Evolutionary conservation across 2,329 filamentous ascomycete species (phyloP).

Genomic region (Trichoderma sp.): DNA sequence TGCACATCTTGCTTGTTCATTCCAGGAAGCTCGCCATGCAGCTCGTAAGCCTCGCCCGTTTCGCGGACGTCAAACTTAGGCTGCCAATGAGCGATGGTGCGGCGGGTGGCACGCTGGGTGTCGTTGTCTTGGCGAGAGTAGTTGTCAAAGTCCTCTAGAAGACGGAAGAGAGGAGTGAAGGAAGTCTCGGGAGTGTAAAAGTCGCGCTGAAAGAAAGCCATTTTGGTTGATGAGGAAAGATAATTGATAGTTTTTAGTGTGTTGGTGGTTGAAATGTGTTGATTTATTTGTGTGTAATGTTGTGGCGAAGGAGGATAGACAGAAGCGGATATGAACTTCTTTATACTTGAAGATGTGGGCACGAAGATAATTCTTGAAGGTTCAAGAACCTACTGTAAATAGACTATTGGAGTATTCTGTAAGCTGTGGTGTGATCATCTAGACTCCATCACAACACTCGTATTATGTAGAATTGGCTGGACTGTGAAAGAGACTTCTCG

Average conservation of each 20-base stretch:
- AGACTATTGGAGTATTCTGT: neutral
- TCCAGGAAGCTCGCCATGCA: conserved; percentile 73
- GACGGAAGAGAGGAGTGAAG: conserved; percentile 54
- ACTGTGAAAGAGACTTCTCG: neutral
- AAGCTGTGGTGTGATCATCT: neutral
- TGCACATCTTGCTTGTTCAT: conserved; percentile 66
- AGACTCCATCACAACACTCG: neutral
- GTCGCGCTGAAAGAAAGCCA: conserved; percentile 51
- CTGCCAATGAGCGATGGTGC: conserved; percentile 48
- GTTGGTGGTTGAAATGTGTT: neutral
- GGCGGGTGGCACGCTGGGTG: conserved; percentile 21
- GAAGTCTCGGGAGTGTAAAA: conserved; percentile 45
- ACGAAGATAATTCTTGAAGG: neutral
- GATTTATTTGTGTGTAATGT: conserved; percentile 2
- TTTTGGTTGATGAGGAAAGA: conserved; percentile 35
- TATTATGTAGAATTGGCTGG: neutral
- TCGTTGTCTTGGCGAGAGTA: conserved; percentile 38
- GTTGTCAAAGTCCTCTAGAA: conserved; percentile 56
- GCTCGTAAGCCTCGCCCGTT: conserved; percentile 61
- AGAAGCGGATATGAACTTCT: neutral
- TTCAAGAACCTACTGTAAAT: neutral
- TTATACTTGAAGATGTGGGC: neutral
- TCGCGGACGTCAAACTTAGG: conserved; percentile 74
- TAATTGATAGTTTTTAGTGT: neutral
- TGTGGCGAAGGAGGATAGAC: neutral